Conservation (phyloP, 768 basidiomycete species). For the Russula compacta region DNA sequence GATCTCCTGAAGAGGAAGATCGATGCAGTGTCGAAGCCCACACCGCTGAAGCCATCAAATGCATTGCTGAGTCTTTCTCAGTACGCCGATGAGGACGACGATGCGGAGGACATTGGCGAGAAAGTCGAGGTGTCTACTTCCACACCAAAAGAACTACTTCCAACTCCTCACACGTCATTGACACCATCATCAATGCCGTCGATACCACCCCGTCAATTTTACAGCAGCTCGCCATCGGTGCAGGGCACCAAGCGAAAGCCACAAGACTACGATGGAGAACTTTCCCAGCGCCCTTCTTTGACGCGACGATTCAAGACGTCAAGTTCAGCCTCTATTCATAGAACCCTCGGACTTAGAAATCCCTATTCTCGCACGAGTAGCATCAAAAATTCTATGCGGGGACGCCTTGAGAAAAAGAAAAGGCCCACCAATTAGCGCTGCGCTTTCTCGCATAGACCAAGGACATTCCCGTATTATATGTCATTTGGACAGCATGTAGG, state of each 20-base stretch:
- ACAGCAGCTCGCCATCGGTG: neutral
- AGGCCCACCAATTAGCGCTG: constrained; percentile 28
- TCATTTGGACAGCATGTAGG: constrained; percentile 9
- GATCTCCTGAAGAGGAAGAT: constrained; percentile 45
- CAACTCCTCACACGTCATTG: neutral
- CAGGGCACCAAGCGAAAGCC: constrained; percentile 36
- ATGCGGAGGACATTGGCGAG: constrained; percentile 27
- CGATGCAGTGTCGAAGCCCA: constrained; percentile 27
- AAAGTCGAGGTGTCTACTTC: constrained; percentile 19
- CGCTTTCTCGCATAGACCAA: neutral
- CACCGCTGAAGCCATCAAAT: constrained; percentile 22
- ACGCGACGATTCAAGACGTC: neutral
- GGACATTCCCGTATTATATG: neutral
- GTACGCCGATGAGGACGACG: constrained; percentile 36
- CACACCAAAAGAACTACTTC: neutral
- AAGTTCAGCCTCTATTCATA: neutral
- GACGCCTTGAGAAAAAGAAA: constrained; percentile 29
- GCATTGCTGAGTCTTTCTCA: constrained; percentile 33
- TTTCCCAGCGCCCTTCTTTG: constrained; percentile 4
- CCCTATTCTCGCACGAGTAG: constrained; percentile 31
- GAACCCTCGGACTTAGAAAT: constrained; percentile 19
- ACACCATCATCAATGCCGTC: constrained; percentile 3
- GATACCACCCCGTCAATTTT: constrained; percentile 11
- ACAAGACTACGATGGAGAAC: constrained; percentile 28
- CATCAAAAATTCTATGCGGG: constrained; percentile 28